phyloP scores from a whole-genome alignment of 768 basidiomycete species.

The Leccinum barrowsii region DNA sequence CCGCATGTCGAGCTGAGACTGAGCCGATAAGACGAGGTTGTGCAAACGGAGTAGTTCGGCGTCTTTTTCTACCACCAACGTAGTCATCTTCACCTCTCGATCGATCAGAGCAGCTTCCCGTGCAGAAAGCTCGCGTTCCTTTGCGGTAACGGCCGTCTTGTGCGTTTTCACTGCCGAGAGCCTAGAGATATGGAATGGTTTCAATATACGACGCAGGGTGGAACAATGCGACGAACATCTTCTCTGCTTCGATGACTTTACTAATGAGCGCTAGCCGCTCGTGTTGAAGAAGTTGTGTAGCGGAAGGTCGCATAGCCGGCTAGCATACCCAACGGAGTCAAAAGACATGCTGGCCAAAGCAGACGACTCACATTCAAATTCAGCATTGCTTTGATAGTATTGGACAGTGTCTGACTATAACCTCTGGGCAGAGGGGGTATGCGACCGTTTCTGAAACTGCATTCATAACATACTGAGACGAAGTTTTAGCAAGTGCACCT shows the following conservation, averaged over 20 bases:
- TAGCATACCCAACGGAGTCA: conserved; percentile 24
- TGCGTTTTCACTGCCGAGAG: conserved; percentile 62
- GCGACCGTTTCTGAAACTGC: conserved; percentile 62
- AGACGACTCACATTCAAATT: conserved; percentile 64
- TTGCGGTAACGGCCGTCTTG: conserved; percentile 49
- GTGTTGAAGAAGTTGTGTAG: conserved; percentile 74
- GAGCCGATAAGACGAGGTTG: conserved; percentile 37
- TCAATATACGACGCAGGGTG: neutral
- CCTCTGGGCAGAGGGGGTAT: conserved; percentile 86
- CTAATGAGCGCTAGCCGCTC: conserved; percentile 69
- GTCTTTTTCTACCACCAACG: conserved; percentile 55
- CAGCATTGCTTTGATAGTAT: conserved; percentile 84
- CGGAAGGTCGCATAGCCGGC: conserved; percentile 87
- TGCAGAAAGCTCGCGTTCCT: conserved; percentile 60
- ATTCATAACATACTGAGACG: neutral
- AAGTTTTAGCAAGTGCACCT: conserved; percentile 43
- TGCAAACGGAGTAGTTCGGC: conserved; percentile 52
- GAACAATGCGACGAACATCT: conserved; percentile 48
- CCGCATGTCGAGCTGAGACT: conserved; percentile 41
- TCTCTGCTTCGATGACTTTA: conserved; percentile 74
- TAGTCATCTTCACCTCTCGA: conserved; percentile 49
- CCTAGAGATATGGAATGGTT: conserved; percentile 34
- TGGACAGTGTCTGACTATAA: conserved; percentile 68
- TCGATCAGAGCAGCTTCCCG: conserved; percentile 56
- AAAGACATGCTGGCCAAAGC: neutral